Base-by-base conservation (phyloP, 169 alveolate species). In the Plasmodium vivax region DNA sequence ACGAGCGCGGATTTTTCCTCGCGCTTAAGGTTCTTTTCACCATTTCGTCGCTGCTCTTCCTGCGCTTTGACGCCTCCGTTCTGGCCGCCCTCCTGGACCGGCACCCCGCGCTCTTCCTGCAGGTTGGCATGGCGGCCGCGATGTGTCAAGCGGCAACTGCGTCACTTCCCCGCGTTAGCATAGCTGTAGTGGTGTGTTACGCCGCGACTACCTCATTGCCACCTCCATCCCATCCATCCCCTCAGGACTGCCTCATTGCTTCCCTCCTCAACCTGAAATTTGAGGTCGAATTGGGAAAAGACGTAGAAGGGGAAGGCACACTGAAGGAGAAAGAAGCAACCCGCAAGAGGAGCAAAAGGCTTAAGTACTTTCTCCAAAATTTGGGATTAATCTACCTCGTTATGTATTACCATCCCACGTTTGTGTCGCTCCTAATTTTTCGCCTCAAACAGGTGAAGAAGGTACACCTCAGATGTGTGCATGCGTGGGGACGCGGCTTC, bases 331-430 rank as follows among this genome's bases (percentile, higher is more conserved):
- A 62, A 12, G 94, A 90, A 79, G 36, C 6, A 80, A 90, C n/a
- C 51, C 36, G 38, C 14, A 90, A 43, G 27, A 80, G 43, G 36
- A 72, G 51, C 38, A 90, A 56, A 81, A 90, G 75, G 56, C 72
- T 80, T 12, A 90, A 90, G 73, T 90, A 58, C 54, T 90, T 80
- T 80, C 83, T 58, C 36, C 75, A 74, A 79, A 81, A 41, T 23
- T 54, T 90, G 45, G 74, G 43, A 30, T 19, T 90, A 68, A 54
- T 41, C 38, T 90, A 90, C 73, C 82, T 90, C 45, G 47, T 90
- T 32, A 80, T 90, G 90, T 90, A 90, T 38, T 90, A 90, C 32
- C 88, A 90, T 74, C 94, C 94, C 54, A 79, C 68, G 62, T 90
- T 90, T 80, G 74, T 90, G 43, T 90, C 94, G 0, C 74, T 90